A percentile compares a stretch with the other conserved stretches of the same genome.
These are phyloP conservation scores for Phytopythium mirpurense DNA, from an alignment of 352 stramenopile genomes.

Conservation along the genomic window DNA sequence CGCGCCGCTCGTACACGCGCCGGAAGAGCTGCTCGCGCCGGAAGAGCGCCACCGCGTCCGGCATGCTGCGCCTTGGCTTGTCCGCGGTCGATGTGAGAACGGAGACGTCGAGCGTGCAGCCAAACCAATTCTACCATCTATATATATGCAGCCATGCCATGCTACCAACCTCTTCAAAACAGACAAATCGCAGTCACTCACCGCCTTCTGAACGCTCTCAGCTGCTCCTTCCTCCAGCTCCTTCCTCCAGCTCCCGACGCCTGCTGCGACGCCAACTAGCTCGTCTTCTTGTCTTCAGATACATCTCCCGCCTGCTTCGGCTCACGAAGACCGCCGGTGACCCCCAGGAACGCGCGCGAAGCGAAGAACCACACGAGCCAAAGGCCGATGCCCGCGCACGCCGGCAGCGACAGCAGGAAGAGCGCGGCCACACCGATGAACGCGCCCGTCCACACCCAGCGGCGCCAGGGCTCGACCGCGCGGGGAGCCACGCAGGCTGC, in stretches of 20 bases:
- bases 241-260: too few relatives aligned
- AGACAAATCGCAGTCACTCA: not conserved
- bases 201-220: too few relatives aligned
- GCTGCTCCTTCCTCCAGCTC: too few relatives aligned
- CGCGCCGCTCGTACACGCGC: constrained; percentile 53
- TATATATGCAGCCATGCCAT: not conserved
- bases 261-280: constrained; percentile 7
- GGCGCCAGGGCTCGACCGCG: constrained; percentile 22
- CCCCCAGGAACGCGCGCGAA: constrained; percentile 25
- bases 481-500: constrained; percentile 41
- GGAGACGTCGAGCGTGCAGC: not conserved
- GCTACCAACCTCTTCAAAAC: not conserved
- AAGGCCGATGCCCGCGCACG: constrained; percentile 45
- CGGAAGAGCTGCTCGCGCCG: constrained; percentile 38
- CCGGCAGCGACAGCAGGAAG: constrained; percentile 47
- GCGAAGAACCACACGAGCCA: constrained; percentile 63
- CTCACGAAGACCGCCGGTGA: constrained; percentile 6
- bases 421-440: constrained; percentile 30
- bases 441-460: constrained; percentile 30
- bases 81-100: not conserved
- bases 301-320: constrained; percentile 6
- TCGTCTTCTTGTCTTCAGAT: constrained; percentile 23
- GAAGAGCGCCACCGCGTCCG: constrained; percentile 40
- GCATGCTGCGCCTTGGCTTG: constrained; percentile 22
- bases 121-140: not conserved